Conservation (phyloP, 495 filamentous ascomycete species). For the Bombardia bombarda region DNA sequence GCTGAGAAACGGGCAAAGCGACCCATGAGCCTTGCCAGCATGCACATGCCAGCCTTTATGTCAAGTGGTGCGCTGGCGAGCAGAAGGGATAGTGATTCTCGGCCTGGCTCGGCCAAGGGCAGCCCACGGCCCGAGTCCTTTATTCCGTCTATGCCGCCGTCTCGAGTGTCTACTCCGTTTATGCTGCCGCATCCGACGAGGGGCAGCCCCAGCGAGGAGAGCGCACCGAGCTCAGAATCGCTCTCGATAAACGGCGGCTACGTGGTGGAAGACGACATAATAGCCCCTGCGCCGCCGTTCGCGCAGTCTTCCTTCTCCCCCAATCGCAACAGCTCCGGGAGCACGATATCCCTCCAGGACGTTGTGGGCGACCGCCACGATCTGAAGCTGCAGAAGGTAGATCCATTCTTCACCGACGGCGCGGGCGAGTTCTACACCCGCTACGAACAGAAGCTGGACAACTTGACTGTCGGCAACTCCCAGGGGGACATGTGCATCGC, state of each 20-base stretch:
- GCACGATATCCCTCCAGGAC: slow-evolving; percentile 27
- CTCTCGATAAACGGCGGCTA: background rate
- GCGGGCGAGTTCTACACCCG: slow-evolving; percentile 42
- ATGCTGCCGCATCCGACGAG: background rate
- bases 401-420: slow-evolving; percentile 43
- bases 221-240: background rate
- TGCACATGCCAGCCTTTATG: too few species aligned
- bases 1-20: slow-evolving; percentile 5
- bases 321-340: slow-evolving; percentile 11
- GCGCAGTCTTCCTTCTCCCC: slow-evolving; percentile 2
- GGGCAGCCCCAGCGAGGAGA: background rate
- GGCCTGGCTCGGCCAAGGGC: background rate
- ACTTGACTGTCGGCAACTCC: slow-evolving; percentile 45
- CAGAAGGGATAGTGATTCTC: background rate
- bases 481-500: slow-evolving; percentile 50
- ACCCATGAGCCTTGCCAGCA: background rate
- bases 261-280: background rate
- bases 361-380: slow-evolving; percentile 10
- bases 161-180: slow-evolving; percentile 2
- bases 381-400: slow-evolving; percentile 31
- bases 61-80: background rate
- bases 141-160: background rate
- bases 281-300: slow-evolving; percentile 1
- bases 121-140: slow-evolving; percentile 2
- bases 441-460: slow-evolving; percentile 44